Conservation (phyloP, 2,329 filamentous ascomycete genomes). For the Epichloe elymi region DNA sequence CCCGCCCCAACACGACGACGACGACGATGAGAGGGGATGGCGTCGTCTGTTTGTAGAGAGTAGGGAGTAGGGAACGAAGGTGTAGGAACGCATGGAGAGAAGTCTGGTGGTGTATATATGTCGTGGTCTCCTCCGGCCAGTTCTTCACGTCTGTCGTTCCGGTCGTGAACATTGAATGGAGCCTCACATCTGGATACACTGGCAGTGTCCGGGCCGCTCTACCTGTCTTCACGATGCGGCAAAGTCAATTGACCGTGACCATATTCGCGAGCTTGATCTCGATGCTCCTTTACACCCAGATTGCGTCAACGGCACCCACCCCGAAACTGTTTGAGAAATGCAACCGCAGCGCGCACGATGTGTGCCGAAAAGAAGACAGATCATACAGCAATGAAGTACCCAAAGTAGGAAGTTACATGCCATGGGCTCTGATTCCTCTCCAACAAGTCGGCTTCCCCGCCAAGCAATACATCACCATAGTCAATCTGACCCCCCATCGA, state of each 20-base stretch:
- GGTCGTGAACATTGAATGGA: not conserved
- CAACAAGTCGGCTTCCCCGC: conserved; percentile 4
- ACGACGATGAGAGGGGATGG: not conserved
- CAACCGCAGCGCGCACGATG: not conserved
- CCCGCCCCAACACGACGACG: not conserved
- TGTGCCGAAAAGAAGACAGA: conserved; percentile 3
- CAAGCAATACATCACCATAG: conserved; percentile 19
- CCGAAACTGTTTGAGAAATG: not conserved
- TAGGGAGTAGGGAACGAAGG: too few relatives aligned
- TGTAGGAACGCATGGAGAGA: too few relatives aligned
- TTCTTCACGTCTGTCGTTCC: not conserved
- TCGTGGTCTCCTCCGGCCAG: not conserved
- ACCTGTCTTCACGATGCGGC: not conserved
- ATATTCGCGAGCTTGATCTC: not conserved
- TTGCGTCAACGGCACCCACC: not conserved
- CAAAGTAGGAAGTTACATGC: conserved; percentile 5
- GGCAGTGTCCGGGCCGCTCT: too few relatives aligned
- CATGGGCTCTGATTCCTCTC: conserved; percentile 3
- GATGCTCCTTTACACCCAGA: not conserved
- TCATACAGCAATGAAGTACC: conserved; percentile 5
- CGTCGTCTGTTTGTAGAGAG: too few relatives aligned
- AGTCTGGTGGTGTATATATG: not conserved
- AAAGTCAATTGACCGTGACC: not conserved
- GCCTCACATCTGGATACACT: too few relatives aligned
- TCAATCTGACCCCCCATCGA: conserved; percentile 21